Conservation (phyloP, 1,284 basidiomycete species). For the Omphalotus olearius region DNA sequence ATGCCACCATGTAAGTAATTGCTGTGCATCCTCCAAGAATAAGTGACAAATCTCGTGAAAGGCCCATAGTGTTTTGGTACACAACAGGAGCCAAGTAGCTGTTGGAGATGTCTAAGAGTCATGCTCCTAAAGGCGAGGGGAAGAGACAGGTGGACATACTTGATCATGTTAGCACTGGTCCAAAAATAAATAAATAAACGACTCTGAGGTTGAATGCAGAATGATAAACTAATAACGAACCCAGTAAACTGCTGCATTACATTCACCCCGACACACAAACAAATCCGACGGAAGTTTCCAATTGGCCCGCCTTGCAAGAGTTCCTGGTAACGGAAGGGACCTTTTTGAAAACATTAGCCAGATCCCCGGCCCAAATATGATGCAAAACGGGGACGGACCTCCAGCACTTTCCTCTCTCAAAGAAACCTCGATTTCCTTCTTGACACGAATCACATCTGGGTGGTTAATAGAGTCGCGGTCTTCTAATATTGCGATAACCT, state of each 20-base stretch:
- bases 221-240: conserved; percentile 16
- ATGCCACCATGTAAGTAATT: conserved; percentile 39
- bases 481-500: conserved; percentile 36
- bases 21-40: conserved; percentile 37
- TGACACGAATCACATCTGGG: conserved; percentile 30
- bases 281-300: conserved; percentile 38
- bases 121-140: not conserved
- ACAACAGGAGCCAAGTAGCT: conserved; percentile 39
- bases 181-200: too few relatives aligned
- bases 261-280: conserved; percentile 34
- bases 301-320: conserved; percentile 35
- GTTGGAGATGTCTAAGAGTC: not conserved
- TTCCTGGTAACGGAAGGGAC: conserved; percentile 34
- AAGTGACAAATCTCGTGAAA: conserved; percentile 35
- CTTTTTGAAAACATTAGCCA: conserved; percentile 15
- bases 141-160: conserved; percentile 17
- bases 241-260: conserved; percentile 42
- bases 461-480: conserved; percentile 28
- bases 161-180: conserved; percentile 26
- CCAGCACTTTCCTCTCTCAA: conserved; percentile 36
- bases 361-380: not conserved
- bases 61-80: conserved; percentile 40
- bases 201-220: not conserved
- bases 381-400: conserved; percentile 20
- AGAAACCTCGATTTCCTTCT: conserved; percentile 34